Conservation (phyloP, 2,329 filamentous ascomycete species). For the Chalara sp. region DNA sequence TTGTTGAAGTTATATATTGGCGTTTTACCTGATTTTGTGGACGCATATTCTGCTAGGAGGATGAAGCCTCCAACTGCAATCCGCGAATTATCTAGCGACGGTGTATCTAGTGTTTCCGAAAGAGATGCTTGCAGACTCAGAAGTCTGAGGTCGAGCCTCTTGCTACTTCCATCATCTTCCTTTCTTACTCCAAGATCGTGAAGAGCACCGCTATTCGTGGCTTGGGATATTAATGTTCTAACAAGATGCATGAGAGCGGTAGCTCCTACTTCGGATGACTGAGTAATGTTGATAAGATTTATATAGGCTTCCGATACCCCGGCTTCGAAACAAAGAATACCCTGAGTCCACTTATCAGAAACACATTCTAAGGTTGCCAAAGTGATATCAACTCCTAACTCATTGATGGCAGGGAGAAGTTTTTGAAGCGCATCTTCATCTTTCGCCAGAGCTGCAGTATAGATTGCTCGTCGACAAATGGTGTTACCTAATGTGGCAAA, state of each 20-base stretch:
- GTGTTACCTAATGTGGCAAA: conserved; percentile 4
- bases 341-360: conserved; percentile 6
- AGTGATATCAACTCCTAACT: conserved; percentile 6
- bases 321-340: not conserved
- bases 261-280: conserved; percentile 37
- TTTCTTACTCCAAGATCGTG: not conserved
- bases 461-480: conserved; percentile 7
- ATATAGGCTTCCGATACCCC: conserved; percentile 2
- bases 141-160: not conserved
- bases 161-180: not conserved
- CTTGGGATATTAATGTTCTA: not conserved
- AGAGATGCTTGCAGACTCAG: not conserved
- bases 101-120: conserved; percentile 1
- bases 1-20: conserved; percentile 7
- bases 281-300: not conserved
- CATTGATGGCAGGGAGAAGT: not conserved
- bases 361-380: conserved; percentile 9
- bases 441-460: conserved; percentile 4
- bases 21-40: not conserved
- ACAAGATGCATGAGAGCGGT: not conserved
- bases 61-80: conserved; percentile 38
- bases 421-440: conserved; percentile 3
- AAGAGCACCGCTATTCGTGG: too few species aligned
- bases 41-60: conserved; percentile 2
- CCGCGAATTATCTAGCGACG: conserved; percentile 40